Conservation (phyloP, 805 yeast genomes). For the Sugiyamaella americana region DNA sequence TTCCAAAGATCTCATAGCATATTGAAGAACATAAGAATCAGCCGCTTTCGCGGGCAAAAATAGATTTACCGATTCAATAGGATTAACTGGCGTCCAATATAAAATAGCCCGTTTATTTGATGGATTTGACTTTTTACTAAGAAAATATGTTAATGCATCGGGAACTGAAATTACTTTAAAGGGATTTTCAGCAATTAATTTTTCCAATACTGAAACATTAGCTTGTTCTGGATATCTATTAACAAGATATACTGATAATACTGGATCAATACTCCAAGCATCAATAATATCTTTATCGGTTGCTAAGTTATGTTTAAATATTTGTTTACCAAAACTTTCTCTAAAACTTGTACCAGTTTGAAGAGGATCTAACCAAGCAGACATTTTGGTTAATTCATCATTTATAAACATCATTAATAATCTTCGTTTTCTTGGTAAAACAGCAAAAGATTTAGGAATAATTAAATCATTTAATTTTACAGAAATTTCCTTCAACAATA, state of each 20-base stretch:
- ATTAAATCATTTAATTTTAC: slow-evolving; percentile 26
- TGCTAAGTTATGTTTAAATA: slow-evolving; percentile 4
- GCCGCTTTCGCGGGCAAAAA: slow-evolving; percentile 68
- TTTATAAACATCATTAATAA: slow-evolving; percentile 59
- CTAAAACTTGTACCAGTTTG: slow-evolving; percentile 30
- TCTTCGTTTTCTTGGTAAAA: slow-evolving; percentile 43
- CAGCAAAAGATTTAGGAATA: slow-evolving; percentile 12
- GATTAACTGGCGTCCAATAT: slow-evolving; percentile 72
- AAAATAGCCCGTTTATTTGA: slow-evolving; percentile 31
- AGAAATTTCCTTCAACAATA: slow-evolving; percentile 50
- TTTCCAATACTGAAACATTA: slow-evolving; percentile 36
- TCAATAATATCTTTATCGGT: slow-evolving; percentile 37
- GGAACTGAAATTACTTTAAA: slow-evolving; percentile 49
- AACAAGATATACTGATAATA: slow-evolving; percentile 64
- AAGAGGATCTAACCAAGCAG: slow-evolving; percentile 72
- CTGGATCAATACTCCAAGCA: slow-evolving; percentile 66
- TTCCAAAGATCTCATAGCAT: slow-evolving; percentile 84
- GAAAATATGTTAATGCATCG: slow-evolving; percentile 52
- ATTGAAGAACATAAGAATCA: slow-evolving; percentile 70
- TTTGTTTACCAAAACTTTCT: slow-evolving; percentile 14
- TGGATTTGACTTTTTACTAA: slow-evolving; percentile 28
- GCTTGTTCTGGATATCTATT: slow-evolving; percentile 44
- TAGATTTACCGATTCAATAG: slow-evolving; percentile 77
- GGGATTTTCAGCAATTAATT: slow-evolving; percentile 52
- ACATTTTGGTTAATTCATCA: slow-evolving; percentile 65